Base-by-base conservation (phyloP, 1,284 basidiomycete genomes). In the Cutaneotrichosporon cyanovorans region DNA sequence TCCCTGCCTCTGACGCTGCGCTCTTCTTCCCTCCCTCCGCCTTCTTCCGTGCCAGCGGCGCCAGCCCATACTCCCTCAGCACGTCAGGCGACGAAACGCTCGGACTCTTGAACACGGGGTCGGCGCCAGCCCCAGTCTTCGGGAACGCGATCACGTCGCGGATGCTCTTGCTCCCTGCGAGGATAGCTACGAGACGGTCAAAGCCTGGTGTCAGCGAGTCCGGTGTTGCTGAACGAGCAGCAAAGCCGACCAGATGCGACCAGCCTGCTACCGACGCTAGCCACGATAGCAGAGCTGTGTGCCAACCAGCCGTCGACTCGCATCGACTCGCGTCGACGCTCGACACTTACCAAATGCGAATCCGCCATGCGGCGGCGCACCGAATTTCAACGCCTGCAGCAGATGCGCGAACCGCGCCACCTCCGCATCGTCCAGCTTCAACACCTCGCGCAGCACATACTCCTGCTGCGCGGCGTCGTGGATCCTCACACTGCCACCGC, bases 131-230 rank as follows among this genome's bases (percentile, higher is more conserved):
- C 19, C 80, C 80, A 7, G 85, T 85, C 75, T 96, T 96, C 4
- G 91, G 91, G 75, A 96, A 96, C 9, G 91, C 91, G 58, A 96
- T 95, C 55, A 96, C 91, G 65, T 96, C 91, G 50, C 89, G 78
- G 57, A 96, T 96, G 22, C 84, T 85, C 48, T 80, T 77, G 1
- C 87, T 79, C 51, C 82, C 80, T 73, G 87, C 90, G 2, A 96
- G 77, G 56, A 93, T 88, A 15, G 89, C 79, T 79, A 95, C 84
- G 53, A 96, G 75, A 33, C 91, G 80, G 75, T 96, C 92, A 59
- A 96, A 88, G 31, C 92, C 88, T 89, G 46, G 2, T 25, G 40
- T 42, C 36, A 41, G 25, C 36, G 20, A 28, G 16, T 37, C n/a
- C n/a, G n/a, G n/a, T n/a, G n/a, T n/a, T n/a, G n/a, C n/a, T n/a